Evolutionary conservation across 176 grass and related monocot species (phyloP).

Genomic region (Cenchrus americanus): DNA sequence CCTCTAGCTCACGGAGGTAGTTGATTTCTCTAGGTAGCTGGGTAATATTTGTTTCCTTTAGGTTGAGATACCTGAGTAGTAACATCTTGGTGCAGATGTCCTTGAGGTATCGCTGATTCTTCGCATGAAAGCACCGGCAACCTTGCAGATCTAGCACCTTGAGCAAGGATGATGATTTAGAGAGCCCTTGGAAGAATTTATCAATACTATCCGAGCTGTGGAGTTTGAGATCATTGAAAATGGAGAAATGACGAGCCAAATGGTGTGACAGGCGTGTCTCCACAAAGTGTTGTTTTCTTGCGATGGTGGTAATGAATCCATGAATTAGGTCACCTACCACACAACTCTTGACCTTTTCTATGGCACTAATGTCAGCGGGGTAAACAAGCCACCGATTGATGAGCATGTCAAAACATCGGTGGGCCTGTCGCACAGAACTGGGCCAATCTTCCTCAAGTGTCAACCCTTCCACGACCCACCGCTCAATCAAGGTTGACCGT

Average conservation of each 20-base stretch:
- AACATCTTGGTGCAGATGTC: constrained; percentile 24
- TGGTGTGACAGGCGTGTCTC: not conserved
- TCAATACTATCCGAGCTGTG: not conserved
- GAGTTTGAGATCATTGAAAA: constrained; percentile 32
- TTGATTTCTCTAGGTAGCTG: constrained; percentile 31
- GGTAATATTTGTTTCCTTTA: constrained; percentile 16
- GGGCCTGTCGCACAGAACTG: not conserved
- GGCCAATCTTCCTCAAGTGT: constrained; percentile 17
- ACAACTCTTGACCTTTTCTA: constrained; percentile 30
- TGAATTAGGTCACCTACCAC: not conserved
- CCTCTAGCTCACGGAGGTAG: constrained; percentile 37
- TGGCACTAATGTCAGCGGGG: not conserved
- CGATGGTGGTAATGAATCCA: constrained; percentile 21
- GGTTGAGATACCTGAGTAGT: constrained; percentile 40
- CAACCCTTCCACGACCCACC: constrained; percentile 4
- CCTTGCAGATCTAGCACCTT: constrained; percentile 49
- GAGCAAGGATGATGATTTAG: constrained; percentile 6
- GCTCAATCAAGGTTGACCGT: not conserved
- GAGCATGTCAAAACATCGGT: not conserved
- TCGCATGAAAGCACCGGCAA: not conserved
- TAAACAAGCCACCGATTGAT: not conserved
- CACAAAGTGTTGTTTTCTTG: constrained; percentile 8
- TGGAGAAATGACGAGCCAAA: constrained; percentile 40
- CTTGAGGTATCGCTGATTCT: constrained; percentile 11
- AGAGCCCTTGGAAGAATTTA: not conserved